Evolutionary conservation across 2,329 filamentous ascomycete species (phyloP).

Genomic region (Paecilomyces fulvus): DNA sequence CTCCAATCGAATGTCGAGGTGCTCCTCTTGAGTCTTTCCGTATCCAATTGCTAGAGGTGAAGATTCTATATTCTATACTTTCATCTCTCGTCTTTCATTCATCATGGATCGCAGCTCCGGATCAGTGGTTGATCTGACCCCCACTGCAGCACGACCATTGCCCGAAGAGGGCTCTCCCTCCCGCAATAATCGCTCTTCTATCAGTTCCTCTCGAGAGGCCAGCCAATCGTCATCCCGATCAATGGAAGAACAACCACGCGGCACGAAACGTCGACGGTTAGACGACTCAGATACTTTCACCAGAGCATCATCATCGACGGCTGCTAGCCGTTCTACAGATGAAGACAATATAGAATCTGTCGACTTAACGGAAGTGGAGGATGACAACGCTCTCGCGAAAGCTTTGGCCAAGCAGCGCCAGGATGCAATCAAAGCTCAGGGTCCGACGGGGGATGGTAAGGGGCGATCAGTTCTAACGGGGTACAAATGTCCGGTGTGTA

Average conservation of each 20-base stretch:
- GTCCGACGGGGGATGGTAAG: constrained; percentile 19
- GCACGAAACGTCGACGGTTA: constrained; percentile 8
- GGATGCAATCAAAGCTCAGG: constrained; percentile 42
- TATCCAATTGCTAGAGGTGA: background rate
- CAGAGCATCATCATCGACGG: constrained; percentile 7
- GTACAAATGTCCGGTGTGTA: constrained; percentile 55
- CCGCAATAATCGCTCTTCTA: background rate
- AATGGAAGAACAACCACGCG: constrained; percentile 5
- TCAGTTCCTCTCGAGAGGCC: background rate
- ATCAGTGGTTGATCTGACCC: constrained; percentile 11
- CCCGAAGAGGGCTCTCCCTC: background rate
- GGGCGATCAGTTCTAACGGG: constrained; percentile 35
- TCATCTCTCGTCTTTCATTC: background rate
- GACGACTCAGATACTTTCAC: constrained; percentile 4
- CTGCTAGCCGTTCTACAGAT: background rate
- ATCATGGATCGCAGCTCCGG: constrained; percentile 9
- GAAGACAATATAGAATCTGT: constrained; percentile 37
- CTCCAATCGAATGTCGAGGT: background rate
- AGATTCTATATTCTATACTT: background rate
- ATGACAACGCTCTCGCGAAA: constrained; percentile 32
- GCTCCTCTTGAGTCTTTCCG: too few species aligned
- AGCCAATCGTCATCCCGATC: background rate
- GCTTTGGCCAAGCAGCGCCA: constrained; percentile 45
- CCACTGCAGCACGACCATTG: background rate
- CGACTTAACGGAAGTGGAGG: constrained; percentile 41